Evolutionary conservation across 768 basidiomycete species (phyloP), one percentile per base, ranked within the genome.

Genomic region (Nevesoporus exiguus): DNA sequence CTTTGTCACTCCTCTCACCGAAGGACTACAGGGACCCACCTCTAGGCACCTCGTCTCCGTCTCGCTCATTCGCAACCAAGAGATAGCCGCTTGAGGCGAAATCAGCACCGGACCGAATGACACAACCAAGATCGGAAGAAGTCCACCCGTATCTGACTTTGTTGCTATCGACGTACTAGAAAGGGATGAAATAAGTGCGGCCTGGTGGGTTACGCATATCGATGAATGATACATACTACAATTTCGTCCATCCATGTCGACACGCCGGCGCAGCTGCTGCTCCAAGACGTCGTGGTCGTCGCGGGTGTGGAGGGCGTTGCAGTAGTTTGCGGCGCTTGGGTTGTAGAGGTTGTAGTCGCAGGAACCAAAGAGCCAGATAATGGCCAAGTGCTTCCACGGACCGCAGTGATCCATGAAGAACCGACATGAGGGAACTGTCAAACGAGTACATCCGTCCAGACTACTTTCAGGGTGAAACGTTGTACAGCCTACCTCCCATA

Each of bases 381-480:
- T 17, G 72, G 70, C 67, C 66, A 74, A 4, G 69, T 70, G 14
- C 61, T 50, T 2, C 70, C 66, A 24, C 75, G 68, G 15, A 75
- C 74, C 19, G 70, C 61, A 30, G 55, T 47, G 57, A 76, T 76
- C 75, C 75, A 76, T 8, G 70, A 53, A 2, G 72, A 54, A 6
- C 27, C 27, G 27, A 67, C 75, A 51, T 74, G 58, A 33, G 75
- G 42, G 7, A 44, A 51, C 51, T 51, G 2, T 22, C 4, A 39
- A 19, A 13, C 27, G 7, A 14, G 22, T 15, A 15, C 7, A 9
- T 44, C 27, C 9, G 31, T 34, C n/a, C 17, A 17, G 21, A 10
- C 17, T 14, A 17, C 19, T n/a, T 30, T 11, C 21, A 7, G 3
- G 1, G 9, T 25, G 13, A n/a, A 30, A 36, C 22, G 29, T 19